Conservation (phyloP, 257 asterid species). For the Solanum neorickii region DNA sequence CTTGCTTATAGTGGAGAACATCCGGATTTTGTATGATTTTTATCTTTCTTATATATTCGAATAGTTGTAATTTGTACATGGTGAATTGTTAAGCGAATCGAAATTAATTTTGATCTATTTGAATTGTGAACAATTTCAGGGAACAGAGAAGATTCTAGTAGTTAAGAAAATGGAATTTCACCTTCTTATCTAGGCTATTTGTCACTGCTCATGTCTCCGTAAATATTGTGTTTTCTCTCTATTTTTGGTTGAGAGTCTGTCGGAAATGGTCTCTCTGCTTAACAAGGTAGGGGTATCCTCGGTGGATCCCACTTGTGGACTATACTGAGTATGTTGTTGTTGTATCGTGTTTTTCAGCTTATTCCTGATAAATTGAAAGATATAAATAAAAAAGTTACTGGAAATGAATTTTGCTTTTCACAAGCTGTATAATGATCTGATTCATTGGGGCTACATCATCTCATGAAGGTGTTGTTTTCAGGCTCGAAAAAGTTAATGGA, state of each 20-base stretch:
- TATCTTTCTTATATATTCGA: not conserved
- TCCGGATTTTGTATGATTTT: not conserved
- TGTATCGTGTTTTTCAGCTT: not conserved
- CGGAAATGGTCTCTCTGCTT: not conserved
- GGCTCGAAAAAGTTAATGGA: not conserved
- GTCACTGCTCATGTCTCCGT: not conserved
- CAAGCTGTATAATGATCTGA: not conserved
- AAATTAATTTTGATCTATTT: not conserved
- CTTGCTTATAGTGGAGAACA: not conserved
- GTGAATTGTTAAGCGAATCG: not conserved
- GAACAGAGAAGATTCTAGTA: not conserved
- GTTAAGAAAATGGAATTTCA: not conserved
- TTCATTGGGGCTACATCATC: not conserved
- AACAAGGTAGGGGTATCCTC: not conserved
- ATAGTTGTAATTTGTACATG: not conserved
- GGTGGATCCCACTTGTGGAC: not conserved
- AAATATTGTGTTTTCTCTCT: not conserved
- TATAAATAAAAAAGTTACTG: not conserved
- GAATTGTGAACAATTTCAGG: not conserved
- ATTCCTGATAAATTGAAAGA: not conserved
- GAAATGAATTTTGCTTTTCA: not conserved
- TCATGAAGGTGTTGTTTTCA: not conserved
- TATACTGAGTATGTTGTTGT: not conserved
- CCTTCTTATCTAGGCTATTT: not conserved
- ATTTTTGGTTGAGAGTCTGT: not conserved